Base-by-base conservation (phyloP, 2,329 filamentous ascomycete species). In the Metarhizium guizhouense region DNA sequence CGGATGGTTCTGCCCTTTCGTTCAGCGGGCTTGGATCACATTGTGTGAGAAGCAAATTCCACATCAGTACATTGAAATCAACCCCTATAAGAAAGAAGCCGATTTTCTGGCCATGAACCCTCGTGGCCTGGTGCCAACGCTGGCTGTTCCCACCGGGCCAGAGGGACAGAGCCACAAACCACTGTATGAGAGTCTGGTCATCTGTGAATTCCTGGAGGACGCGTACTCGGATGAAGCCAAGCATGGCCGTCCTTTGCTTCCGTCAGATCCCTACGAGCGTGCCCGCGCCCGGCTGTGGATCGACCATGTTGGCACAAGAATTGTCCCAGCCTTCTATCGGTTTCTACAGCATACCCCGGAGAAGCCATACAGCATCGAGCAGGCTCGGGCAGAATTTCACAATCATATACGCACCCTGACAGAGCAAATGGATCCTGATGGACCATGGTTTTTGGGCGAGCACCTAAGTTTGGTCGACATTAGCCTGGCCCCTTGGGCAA, bases 201-300 rank as follows among this genome's bases (percentile, higher is more conserved):
- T 93, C 42, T 85, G 83, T 69, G 87, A 91, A 67, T 93, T 88
- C 61, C 75, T 93, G 1, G 84, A 93, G 60, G 87, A 92, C 59
- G 82, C 82, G 0, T 90, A 83, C 58, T 72, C 77, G 0, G 74
- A 77, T 64, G 68, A 74, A 54, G 54, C 54, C 0, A 60, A 61
- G 7, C 63, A 79, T 53, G 74, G 73, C 0, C 76, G 74, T 2
- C 67, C 70, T 1, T 67, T 92, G 4, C 70, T 88, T 10, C 84
- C 87, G 0, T 64, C 68, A 0, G 81, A 84, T 55, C 73, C 81
- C 0, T 92, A 89, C 63, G 76, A 82, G 54, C 76, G 80, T 53
- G 88, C 88, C 3, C 70, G 83, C 20, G 82, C 81, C 47, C 74
- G 85, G 38, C 80, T 92, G 52, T 92, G 87, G 87, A 86, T 85